Conservation (phyloP, 1,139 yeast species). For the Nadsonia starkeyi-henricii region DNA sequence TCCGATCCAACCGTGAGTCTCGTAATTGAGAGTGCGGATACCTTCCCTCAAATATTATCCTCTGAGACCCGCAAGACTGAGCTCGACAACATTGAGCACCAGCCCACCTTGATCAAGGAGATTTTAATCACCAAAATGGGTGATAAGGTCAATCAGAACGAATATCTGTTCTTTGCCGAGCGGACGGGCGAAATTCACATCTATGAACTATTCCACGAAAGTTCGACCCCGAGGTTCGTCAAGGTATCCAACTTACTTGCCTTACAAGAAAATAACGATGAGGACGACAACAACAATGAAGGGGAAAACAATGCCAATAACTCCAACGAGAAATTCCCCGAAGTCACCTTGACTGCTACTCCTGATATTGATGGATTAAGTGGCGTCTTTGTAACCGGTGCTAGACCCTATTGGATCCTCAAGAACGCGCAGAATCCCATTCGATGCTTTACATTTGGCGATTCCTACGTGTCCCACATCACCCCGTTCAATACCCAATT, state of each 20-base stretch:
- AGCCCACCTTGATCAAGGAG: neutral
- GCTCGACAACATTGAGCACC: neutral
- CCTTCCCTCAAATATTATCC: neutral
- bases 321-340: slow-evolving; percentile 4
- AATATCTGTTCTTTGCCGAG: slow-evolving; percentile 56
- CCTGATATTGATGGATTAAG: slow-evolving; percentile 8
- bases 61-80: neutral
- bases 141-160: slow-evolving; percentile 34
- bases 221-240: slow-evolving; percentile 34
- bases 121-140: slow-evolving; percentile 45
- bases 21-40: neutral
- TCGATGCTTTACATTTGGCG: slow-evolving; percentile 26
- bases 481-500: slow-evolving; percentile 19
- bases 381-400: slow-evolving; percentile 42
- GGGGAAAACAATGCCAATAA: slow-evolving; percentile 33
- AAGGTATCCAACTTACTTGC: slow-evolving; percentile 33
- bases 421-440: slow-evolving; percentile 7
- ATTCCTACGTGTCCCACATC: slow-evolving; percentile 30
- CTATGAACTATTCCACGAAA: slow-evolving; percentile 44
- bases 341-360: slow-evolving; percentile 1
- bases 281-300: slow-evolving; percentile 23
- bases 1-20: neutral
- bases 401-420: slow-evolving; percentile 1
- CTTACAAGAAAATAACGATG: slow-evolving; percentile 41
- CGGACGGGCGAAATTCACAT: slow-evolving; percentile 66